Conservation (phyloP, 495 filamentous ascomycete species). For the Hypoxylon fuscum region DNA sequence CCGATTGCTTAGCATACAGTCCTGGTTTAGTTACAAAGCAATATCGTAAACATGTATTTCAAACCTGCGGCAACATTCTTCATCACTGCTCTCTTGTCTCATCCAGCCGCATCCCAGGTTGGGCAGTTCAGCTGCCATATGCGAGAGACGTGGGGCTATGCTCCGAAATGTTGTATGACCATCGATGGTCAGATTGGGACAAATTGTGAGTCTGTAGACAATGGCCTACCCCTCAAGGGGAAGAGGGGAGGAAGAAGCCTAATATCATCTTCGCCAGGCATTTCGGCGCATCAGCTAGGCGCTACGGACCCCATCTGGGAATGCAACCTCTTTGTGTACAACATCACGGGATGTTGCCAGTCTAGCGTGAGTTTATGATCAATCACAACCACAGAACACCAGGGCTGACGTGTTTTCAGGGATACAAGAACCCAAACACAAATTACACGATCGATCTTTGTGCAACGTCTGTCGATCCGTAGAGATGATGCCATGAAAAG, state of each 20-base stretch:
- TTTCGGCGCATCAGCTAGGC: slow-evolving; percentile 40
- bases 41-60: slow-evolving; percentile 21
- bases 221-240: not conserved
- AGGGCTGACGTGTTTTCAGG: slow-evolving; percentile 17
- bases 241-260: not conserved
- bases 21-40: not conserved
- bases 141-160: slow-evolving; percentile 29
- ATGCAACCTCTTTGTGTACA: slow-evolving; percentile 45
- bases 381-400: not conserved
- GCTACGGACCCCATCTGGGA: slow-evolving; percentile 37
- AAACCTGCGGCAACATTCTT: slow-evolving; percentile 24
- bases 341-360: slow-evolving; percentile 46
- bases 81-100: slow-evolving; percentile 27
- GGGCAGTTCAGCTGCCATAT: slow-evolving; percentile 39
- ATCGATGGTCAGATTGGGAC: slow-evolving; percentile 42
- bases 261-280: slow-evolving; percentile 17
- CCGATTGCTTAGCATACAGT: too few relatives aligned
- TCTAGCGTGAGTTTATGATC: slow-evolving; percentile 31
- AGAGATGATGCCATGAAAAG: not conserved
- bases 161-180: slow-evolving; percentile 41
- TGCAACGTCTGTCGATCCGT: slow-evolving; percentile 28
- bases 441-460: slow-evolving; percentile 43
- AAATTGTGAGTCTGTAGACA: slow-evolving; percentile 36
- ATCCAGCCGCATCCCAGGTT: not conserved
- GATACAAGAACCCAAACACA: slow-evolving; percentile 41